Base-by-base conservation (phyloP, 2,329 filamentous ascomycete species). In the Hirsutella thompsonii region DNA sequence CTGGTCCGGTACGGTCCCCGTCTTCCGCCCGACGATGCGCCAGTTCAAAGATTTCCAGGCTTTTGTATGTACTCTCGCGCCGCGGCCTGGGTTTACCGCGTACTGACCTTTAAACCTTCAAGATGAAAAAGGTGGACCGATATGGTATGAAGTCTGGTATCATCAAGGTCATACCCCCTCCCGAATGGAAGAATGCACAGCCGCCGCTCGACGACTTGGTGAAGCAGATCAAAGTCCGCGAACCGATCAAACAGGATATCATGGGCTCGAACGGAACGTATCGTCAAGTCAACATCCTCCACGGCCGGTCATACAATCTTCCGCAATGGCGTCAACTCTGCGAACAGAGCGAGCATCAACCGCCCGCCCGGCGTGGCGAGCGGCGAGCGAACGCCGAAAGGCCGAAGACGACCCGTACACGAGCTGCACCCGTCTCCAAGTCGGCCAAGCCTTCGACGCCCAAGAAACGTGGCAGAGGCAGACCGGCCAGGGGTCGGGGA, bases 61-160 rank as follows among this genome's bases (percentile, higher is more conserved):
- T 57, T 96, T 93, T 59, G 83, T 96, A 68, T 49, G 76, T 66
- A 44, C 10, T 23, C 23, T 36, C 8, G 35, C 16, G 34, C 26
- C 13, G 36, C 11, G 10, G 42, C 20, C 20, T 28, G 21, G 23
- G 20, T 32, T 41, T 10, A n/a, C 32, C 47, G 45, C 58, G 62
- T 47, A 61, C 56, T 42, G 40, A 42, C 49, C 6, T 45, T 29
- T 38, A 36, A 21, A 21, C 14, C 38, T n/a, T 35, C 16, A 44
- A 81, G 76, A 80, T 81, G 71, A 77, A 80, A 56, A 89, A 86
- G 61, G 78, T 98, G 46, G 86, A 98, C 60, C 77, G 79, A 49
- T 94, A 94, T 59, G 92, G 92, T 53, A 98, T 98, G 92, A 86
- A 87, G 63, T 92, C 88, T 19, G 92, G 92, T 29, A 95, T 98